Evolutionary conservation across 2,329 filamentous ascomycete species (phyloP).

Genomic region (Diaporthe aspalathi): DNA sequence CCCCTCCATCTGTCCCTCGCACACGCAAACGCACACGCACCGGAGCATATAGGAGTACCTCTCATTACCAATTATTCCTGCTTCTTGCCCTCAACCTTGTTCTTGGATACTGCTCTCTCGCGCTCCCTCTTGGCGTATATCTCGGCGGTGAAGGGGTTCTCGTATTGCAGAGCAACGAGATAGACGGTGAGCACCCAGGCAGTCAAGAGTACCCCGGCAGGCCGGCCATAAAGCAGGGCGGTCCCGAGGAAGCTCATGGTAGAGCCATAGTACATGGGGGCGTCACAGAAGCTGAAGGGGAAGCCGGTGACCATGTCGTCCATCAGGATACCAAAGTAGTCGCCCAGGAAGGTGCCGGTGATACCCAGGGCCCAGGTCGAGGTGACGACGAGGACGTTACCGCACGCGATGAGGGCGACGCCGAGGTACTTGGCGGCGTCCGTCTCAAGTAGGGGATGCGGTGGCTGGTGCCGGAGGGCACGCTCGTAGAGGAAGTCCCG

Average conservation of each 20-base stretch:
- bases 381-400: constrained; percentile 86
- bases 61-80: constrained; percentile 53
- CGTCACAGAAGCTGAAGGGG: constrained; percentile 90
- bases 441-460: constrained; percentile 77
- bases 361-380: constrained; percentile 94
- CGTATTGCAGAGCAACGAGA: constrained; percentile 81
- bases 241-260: constrained; percentile 93
- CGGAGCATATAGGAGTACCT: too few relatives aligned
- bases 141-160: constrained; percentile 92
- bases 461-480: constrained; percentile 80
- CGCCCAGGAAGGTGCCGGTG: constrained; percentile 94
- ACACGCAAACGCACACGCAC: too few relatives aligned
- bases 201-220: constrained; percentile 84
- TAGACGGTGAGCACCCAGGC: constrained; percentile 82
- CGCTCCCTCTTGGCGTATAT: constrained; percentile 91
- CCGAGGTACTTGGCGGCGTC: constrained; percentile 71
- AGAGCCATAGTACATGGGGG: constrained; percentile 97
- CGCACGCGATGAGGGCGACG: constrained; percentile 76
- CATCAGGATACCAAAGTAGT: constrained; percentile 99
- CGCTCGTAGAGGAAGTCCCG: constrained; percentile 90
- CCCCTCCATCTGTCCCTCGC: too few relatives aligned
- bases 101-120: constrained; percentile 55
- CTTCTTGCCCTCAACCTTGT: constrained; percentile 56
- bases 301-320: constrained; percentile 94
- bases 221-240: constrained; percentile 86